Conservation (phyloP, 345 rosid genomes). For the Raphanus sativus region DNA sequence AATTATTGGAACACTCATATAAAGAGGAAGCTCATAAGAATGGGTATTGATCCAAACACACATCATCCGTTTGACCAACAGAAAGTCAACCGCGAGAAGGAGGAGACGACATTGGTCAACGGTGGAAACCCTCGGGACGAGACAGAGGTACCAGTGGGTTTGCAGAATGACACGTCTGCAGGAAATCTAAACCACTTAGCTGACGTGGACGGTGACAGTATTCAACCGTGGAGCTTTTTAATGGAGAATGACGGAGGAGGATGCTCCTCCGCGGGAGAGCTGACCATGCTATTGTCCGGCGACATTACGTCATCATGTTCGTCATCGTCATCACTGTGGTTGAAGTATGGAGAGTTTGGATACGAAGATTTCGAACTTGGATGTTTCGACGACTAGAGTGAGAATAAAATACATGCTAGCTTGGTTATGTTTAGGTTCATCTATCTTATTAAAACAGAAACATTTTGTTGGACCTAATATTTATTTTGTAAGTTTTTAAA, state of each 20-base stretch:
- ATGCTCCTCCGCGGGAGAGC: conserved; percentile 21
- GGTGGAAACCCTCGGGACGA: not conserved
- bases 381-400: conserved; percentile 42
- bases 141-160: not conserved
- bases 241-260: conserved; percentile 28
- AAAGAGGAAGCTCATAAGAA: conserved; percentile 71
- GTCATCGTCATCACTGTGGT: conserved; percentile 48
- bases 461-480: too few relatives aligned
- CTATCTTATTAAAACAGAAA: too few relatives aligned
- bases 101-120: not conserved
- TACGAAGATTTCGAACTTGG: conserved; percentile 47
- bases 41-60: conserved; percentile 77
- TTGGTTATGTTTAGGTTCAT: not conserved
- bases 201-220: conserved; percentile 36
- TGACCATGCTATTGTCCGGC: conserved; percentile 45
- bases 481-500: too few relatives aligned
- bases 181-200: conserved; percentile 7
- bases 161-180: not conserved
- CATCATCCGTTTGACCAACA: conserved; percentile 37
- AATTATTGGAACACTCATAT: conserved; percentile 86
- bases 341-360: conserved; percentile 42
- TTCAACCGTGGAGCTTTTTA: conserved; percentile 48
- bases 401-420: not conserved
- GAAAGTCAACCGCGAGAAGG: conserved; percentile 19
- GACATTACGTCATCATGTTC: conserved; percentile 28